Percentiles rank a stretch among this genome's conserved stretches.
Conservation (phyloP, 371 early-diverging fungal species). For the Mortierella sp. region DNA sequence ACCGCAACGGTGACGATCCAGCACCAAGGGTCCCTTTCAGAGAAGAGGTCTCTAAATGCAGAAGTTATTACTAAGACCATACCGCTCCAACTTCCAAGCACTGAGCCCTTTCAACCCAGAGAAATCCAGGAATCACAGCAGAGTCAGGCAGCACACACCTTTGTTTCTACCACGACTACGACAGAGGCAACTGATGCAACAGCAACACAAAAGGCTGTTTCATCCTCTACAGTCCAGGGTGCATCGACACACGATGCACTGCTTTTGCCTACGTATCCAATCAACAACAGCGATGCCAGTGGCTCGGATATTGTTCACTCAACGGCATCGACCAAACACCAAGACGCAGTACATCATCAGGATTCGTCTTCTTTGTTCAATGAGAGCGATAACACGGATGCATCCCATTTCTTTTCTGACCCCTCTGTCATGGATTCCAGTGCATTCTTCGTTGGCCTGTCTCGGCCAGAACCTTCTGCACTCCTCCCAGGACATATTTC, state of each 20-base stretch:
- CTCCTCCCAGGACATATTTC: not conserved
- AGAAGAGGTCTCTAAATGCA: not conserved
- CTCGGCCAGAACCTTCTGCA: not conserved
- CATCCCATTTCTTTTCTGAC: slow-evolving; percentile 16
- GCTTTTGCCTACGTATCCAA: not conserved
- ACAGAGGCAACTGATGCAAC: not conserved
- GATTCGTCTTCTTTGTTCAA: slow-evolving; percentile 15
- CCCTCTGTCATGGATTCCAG: slow-evolving; percentile 1
- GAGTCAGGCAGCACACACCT: not conserved
- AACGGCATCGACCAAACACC: not conserved
- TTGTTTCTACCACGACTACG: not conserved
- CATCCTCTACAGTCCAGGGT: not conserved
- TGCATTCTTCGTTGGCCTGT: slow-evolving; percentile 20
- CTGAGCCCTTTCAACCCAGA: not conserved
- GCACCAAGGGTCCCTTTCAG: not conserved
- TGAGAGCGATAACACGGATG: slow-evolving; percentile 10
- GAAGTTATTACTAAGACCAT: not conserved
- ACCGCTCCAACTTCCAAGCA: not conserved
- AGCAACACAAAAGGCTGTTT: too few species aligned
- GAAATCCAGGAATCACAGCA: not conserved
- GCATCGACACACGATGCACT: too few species aligned
- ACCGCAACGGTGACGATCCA: not conserved
- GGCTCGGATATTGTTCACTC: not conserved
- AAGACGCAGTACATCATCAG: not conserved
- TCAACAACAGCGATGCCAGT: not conserved